Evolutionary conservation across 768 basidiomycete genomes (phyloP), one percentile per base, ranked within the genome.

Genomic region (Tylopilus sp.): DNA sequence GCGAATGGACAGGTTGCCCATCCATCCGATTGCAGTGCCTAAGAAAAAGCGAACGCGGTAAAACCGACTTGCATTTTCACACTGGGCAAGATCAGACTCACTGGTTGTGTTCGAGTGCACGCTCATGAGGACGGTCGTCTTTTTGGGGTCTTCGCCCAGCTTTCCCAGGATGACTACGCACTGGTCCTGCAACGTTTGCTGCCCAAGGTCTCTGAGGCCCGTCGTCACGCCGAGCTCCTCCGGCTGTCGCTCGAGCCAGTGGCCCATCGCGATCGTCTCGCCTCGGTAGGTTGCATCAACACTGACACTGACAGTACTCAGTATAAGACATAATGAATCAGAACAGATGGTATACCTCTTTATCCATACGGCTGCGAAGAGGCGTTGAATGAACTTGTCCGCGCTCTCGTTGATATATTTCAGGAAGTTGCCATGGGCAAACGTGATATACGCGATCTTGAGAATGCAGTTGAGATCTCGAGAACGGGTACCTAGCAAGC

Each of bases 91-190:
- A n/a, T n/a, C n/a, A n/a, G 8, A 41, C 82, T 47, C 53, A 90
- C 89, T 9, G 95, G 94, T 62, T 97, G 95, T 7, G 97, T 97
- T 94, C 63, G 91, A 95, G 68, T 98, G 95, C 2, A 91, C 95
- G 64, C 97, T 98, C 26, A 98, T 72, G 23, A 95, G 78, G 26
- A 98, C 83, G 0, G 94, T 98, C 80, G 89, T 95, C 83, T 98
- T 98, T 63, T 7, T 6, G 26, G 82, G 83, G 69, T 97, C 91
- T 35, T 83, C 75, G 26, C 26, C 26, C 26, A 28, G 10, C 26
- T 28, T 28, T 28, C 88, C 95, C 33, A 98, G 77, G 65, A 97
- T 81, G 5, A 82, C 88, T 11, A 95, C 67, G 41, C 77, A 79
- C 64, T 91, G 73, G 6, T 86, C 93, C 33, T 86, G 84, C 58